Conservation (phyloP, 805 yeast genomes). For the Cyberlindnera misumaiensis region DNA sequence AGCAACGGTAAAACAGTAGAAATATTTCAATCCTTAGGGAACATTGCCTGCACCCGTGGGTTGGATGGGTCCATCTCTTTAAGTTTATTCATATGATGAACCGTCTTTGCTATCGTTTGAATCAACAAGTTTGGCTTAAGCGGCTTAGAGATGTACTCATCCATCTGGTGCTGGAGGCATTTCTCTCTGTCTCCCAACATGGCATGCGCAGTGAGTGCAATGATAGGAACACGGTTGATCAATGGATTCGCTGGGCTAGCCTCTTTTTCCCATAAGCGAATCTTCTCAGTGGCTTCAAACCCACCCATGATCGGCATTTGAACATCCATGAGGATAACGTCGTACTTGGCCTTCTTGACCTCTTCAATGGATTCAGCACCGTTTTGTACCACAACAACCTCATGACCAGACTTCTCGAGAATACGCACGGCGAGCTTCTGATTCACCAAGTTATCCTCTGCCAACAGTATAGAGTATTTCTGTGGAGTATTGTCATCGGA, state of each 20-base stretch:
- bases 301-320: slow-evolving; percentile 97
- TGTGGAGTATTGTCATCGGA: slow-evolving; percentile 73
- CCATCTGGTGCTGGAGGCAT: slow-evolving; percentile 85
- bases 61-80: slow-evolving; percentile 32
- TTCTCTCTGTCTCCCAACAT: slow-evolving; percentile 88
- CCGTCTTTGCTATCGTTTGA: slow-evolving; percentile 80
- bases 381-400: slow-evolving; percentile 77
- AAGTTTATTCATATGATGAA: slow-evolving; percentile 58
- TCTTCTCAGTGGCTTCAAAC: slow-evolving; percentile 81
- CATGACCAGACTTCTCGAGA: slow-evolving; percentile 78
- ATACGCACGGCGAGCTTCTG: slow-evolving; percentile 83
- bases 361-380: slow-evolving; percentile 79
- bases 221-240: slow-evolving; percentile 74
- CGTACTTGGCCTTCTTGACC: slow-evolving; percentile 57
- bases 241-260: slow-evolving; percentile 62
- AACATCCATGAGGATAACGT: slow-evolving; percentile 84
- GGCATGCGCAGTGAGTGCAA: slow-evolving; percentile 88
- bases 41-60: slow-evolving; percentile 12
- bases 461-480: slow-evolving; percentile 67
- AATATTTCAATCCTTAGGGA: background rate
- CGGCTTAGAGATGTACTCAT: slow-evolving; percentile 83
- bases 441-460: slow-evolving; percentile 83
- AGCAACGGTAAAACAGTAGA: background rate
- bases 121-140: slow-evolving; percentile 74
- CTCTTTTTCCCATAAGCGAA: slow-evolving; percentile 81